phyloP scores from a whole-genome alignment of 2,329 filamentous ascomycete species.

The Mariannaea sp. region DNA sequence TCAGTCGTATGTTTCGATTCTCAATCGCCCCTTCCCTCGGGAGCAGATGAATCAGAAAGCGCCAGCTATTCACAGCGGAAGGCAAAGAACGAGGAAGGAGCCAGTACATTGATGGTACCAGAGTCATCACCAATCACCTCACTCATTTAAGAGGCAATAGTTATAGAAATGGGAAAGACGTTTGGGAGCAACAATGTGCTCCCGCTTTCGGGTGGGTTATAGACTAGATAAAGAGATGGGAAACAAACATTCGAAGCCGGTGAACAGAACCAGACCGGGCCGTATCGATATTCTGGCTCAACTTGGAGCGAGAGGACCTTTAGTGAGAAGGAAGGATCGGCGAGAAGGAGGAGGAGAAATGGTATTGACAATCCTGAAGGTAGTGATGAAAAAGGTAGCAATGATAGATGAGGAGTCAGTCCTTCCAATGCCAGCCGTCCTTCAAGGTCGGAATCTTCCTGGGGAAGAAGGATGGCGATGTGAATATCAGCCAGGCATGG shows the following conservation, averaged over 20 bases:
- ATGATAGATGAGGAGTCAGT: conserved; percentile 2
- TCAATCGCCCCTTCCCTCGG: conserved; percentile 11
- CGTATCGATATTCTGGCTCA: conserved; percentile 12
- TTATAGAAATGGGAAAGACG: no score
- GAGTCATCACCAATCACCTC: neutral
- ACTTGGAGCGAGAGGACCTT: conserved; percentile 3
- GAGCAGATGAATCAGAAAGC: neutral
- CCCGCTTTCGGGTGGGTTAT: no score
- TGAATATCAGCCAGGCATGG: conserved; percentile 33
- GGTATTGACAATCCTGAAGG: no score
- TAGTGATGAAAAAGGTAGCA: neutral
- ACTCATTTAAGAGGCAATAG: no score
- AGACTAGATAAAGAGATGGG: conserved; percentile 5
- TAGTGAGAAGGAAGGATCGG: neutral
- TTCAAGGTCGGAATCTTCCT: conserved; percentile 18
- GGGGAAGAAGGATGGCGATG: conserved; percentile 17
- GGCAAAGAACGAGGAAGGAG: conserved; percentile 3
- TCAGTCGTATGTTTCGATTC: neutral
- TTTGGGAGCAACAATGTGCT: no score
- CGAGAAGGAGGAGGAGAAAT: conserved; percentile 1
- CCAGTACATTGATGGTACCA: neutral
- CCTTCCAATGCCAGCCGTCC: conserved; percentile 20
- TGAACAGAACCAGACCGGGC: conserved; percentile 17
- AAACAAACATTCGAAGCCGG: conserved; percentile 28
- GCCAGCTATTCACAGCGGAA: conserved; percentile 1